phyloP scores from a whole-genome alignment of 2,329 filamentous ascomycete genomes.

The Venturiaceae sp. region DNA sequence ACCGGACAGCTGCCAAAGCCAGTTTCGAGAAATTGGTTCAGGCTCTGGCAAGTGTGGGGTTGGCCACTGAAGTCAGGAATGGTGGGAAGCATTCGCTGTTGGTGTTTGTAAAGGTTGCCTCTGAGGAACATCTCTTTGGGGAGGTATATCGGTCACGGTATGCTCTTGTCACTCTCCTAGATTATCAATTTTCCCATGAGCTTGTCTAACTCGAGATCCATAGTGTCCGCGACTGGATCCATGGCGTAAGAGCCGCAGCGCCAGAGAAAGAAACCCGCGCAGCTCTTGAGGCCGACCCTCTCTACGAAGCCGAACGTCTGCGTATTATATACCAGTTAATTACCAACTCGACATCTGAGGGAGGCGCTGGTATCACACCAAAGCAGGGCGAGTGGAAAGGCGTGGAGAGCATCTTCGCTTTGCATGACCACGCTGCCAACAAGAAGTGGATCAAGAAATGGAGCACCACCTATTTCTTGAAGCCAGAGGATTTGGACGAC shows the following conservation, averaged over 20 bases:
- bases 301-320: slow-evolving; percentile 81
- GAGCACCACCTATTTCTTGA: slow-evolving; percentile 36
- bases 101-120: slow-evolving; percentile 73
- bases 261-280: slow-evolving; percentile 63
- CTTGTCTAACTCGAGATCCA: neutral
- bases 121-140: slow-evolving; percentile 61
- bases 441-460: slow-evolving; percentile 45
- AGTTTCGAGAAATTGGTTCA: slow-evolving; percentile 71
- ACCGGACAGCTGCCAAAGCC: slow-evolving; percentile 58
- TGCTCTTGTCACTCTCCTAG: slow-evolving; percentile 4
- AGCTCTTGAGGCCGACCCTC: slow-evolving; percentile 61
- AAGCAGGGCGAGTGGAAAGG: slow-evolving; percentile 40
- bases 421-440: slow-evolving; percentile 42
- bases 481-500: slow-evolving; percentile 38
- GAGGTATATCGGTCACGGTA: slow-evolving; percentile 76
- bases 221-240: slow-evolving; percentile 88
- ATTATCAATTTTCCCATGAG: neutral
- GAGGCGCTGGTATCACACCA: slow-evolving; percentile 40
- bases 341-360: slow-evolving; percentile 35
- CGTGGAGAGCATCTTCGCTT: slow-evolving; percentile 38
- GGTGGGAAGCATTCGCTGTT: slow-evolving; percentile 68
- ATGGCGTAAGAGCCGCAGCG: slow-evolving; percentile 70
- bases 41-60: slow-evolving; percentile 66
- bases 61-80: slow-evolving; percentile 78
- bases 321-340: slow-evolving; percentile 76